These are phyloP conservation scores for Umbilicus rupestris DNA, from an alignment of 164 flowering plant genomes.

Conservation along the genomic window DNA sequence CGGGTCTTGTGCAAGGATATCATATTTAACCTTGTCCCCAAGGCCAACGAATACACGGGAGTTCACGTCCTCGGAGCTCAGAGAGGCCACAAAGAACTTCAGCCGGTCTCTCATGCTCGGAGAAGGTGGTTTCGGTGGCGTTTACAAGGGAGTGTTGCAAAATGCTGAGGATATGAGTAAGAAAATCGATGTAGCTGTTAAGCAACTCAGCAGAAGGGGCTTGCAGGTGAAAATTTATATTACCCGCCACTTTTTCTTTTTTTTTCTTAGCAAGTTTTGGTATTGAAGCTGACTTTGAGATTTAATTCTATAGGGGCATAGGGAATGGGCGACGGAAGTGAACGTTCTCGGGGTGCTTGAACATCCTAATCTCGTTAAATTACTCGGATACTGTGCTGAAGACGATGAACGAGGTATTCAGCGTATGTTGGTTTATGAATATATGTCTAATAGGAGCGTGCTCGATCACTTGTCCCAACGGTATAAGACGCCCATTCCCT, in stretches of 20 bases:
- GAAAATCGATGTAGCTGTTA: constrained; percentile 6
- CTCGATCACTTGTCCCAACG: constrained; percentile 1
- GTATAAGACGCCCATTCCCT: neutral
- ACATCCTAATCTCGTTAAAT: constrained; percentile 5
- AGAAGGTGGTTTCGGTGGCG: constrained; percentile 2
- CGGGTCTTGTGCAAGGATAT: neutral
- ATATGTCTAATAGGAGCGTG: constrained; percentile 1
- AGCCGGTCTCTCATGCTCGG: constrained; percentile 5
- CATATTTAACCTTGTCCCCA: neutral
- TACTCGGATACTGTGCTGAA: constrained; percentile 4
- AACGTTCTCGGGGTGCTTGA: neutral
- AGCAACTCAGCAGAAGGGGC: constrained; percentile 3
- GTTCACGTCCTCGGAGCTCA: neutral
- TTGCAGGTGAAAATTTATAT: neutral
- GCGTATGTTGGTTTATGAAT: neutral
- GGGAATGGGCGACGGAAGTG: constrained; percentile 4
- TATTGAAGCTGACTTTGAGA: neutral
- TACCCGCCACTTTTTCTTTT: neutral
- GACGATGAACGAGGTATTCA: constrained; percentile 4
- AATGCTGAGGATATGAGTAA: neutral
- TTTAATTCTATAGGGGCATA: neutral
- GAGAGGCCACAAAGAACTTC: neutral
- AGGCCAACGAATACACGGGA: neutral
- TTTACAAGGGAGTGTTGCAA: neutral
- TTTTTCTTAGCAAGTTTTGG: neutral